Base-by-base conservation (phyloP, 1,139 yeast genomes). In the Hyphopichia burtonii region DNA sequence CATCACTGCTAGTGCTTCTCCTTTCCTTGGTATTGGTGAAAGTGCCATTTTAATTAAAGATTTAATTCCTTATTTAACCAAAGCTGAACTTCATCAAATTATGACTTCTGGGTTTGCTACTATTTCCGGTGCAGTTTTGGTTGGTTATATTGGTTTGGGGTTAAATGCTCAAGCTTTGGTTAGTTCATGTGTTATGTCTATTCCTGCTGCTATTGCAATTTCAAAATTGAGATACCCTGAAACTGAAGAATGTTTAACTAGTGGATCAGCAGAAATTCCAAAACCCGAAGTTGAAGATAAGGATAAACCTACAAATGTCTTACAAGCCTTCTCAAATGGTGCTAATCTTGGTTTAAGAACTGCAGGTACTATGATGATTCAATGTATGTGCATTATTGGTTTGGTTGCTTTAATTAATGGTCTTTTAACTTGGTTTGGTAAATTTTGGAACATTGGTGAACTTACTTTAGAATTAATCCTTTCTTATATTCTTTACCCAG, bases 21-120 rank as follows among this genome's bases (percentile, higher is more conserved):
- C 87, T 5, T 82, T 82, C 55, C 72, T 82, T 53, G 87, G 87
- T 39, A 82, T 80, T 54, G 86, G 87, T 56, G 87, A 82, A 63
- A 73, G 81, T 42, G 86, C 86, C 9, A 74, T 82, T 50, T 72
- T 82, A 51, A 73, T 82, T 55, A 80, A 80, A 60, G 83, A 81
- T 44, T 78, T 81, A 53, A 63, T 82, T 59, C 83, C 84, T 16
- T 81, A 68, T 54, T 68, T 80, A 53, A 82, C 86, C 37, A 72
- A 70, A 45, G 83, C 86, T 16, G 86, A 82, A 59, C 69, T 81
- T 46, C 86, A 81, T 55, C 86, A 80, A 60, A 71, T 81, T 50
- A 77, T 81, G 83, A 67, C 80, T 41, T 78, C 86, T 31, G 86
- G 87, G 6, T 82, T 82, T 56, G 80, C 86, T 10, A 82, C 87